phyloP scores from a whole-genome alignment of 306 rosid genomes.

The Alnus glutinosa region DNA sequence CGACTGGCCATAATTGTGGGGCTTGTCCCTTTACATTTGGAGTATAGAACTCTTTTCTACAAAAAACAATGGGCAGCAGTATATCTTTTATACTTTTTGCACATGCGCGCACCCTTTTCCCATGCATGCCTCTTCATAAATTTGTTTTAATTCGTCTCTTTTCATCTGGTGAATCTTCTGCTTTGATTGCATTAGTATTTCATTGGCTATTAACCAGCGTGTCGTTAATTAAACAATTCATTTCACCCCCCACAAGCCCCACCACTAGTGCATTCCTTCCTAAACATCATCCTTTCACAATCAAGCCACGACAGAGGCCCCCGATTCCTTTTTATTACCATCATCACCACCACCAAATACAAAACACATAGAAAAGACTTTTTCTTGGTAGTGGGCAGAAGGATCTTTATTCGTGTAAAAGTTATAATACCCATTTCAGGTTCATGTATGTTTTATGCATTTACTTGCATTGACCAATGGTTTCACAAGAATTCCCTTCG shows the following conservation, averaged over 20 bases:
- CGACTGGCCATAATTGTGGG: background rate
- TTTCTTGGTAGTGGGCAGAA: constrained; percentile 23
- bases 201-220: background rate
- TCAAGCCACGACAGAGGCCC: constrained; percentile 18
- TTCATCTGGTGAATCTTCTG: constrained; percentile 14
- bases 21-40: background rate
- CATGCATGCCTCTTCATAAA: background rate
- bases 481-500: background rate
- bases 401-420: constrained; percentile 28
- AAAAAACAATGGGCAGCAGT: background rate
- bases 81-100: background rate
- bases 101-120: background rate
- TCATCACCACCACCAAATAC: background rate
- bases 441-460: background rate
- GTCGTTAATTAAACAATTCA: background rate
- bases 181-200: constrained; percentile 1
- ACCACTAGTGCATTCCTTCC: background rate
- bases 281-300: constrained; percentile 13
- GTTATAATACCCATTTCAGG: background rate
- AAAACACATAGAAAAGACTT: background rate
- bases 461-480: background rate
- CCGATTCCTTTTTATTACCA: background rate
- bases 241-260: background rate
- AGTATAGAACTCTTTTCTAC: background rate
- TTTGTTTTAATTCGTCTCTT: background rate